Evolutionary conservation across 257 asterid genomes (phyloP).

Genomic region (Fraxinus quadrangulata): DNA sequence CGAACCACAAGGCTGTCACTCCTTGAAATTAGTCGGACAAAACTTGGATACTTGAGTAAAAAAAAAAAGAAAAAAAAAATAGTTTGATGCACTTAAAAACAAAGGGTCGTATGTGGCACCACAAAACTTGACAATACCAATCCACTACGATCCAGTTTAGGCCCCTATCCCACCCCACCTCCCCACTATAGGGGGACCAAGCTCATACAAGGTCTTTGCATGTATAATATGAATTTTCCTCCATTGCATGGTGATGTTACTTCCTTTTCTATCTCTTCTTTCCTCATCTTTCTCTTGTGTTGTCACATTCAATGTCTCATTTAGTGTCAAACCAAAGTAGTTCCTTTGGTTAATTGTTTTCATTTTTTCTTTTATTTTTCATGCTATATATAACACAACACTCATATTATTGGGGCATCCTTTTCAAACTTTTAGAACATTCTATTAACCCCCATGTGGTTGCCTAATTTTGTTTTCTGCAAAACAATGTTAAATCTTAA

Average conservation of each 20-base stretch:
- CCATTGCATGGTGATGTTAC: not conserved
- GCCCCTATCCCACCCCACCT: not conserved
- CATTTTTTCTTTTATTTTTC: not conserved
- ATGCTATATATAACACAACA: not conserved
- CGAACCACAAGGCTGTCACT: too few species aligned
- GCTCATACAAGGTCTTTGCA: not conserved
- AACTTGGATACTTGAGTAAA: too few species aligned
- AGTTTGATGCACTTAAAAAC: not conserved
- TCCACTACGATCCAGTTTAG: not conserved
- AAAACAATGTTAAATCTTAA: not conserved
- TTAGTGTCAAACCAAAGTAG: not conserved
- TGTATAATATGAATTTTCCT: not conserved
- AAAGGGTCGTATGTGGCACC: not conserved
- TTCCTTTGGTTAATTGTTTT: not conserved
- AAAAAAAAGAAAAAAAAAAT: too few species aligned
- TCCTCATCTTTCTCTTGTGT: not conserved
- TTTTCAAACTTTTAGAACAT: not conserved
- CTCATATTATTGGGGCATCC: not conserved
- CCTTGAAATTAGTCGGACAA: too few species aligned
- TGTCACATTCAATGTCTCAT: not conserved
- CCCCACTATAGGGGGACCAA: not conserved
- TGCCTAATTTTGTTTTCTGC: not conserved
- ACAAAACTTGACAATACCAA: not conserved
- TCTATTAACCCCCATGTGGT: not conserved
- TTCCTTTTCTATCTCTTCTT: not conserved